Evolutionary conservation across 257 asterid species (phyloP).

Genomic region (Fraxinus cuspidata): DNA sequence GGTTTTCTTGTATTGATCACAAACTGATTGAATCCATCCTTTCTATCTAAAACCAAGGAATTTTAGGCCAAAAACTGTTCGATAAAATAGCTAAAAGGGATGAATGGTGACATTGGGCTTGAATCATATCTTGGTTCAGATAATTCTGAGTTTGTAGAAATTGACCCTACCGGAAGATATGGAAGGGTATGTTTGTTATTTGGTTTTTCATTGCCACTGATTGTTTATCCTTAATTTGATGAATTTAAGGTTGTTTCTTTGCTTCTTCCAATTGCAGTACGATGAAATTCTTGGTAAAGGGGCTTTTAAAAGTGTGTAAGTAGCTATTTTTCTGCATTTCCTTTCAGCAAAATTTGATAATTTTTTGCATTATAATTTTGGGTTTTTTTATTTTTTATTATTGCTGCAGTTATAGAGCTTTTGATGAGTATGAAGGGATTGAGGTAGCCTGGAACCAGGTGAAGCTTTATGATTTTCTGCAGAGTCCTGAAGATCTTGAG

Average conservation of each 20-base stretch:
- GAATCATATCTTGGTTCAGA: constrained; percentile 65
- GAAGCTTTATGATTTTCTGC: constrained; percentile 61
- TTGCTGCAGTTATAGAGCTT: constrained; percentile 71
- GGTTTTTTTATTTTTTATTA: neutral
- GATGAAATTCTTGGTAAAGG: constrained; percentile 97
- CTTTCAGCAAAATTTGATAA: constrained; percentile 25
- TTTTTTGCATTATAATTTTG: neutral
- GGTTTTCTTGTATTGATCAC: constrained; percentile 22
- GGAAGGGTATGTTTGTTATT: constrained; percentile 66
- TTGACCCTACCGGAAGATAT: constrained; percentile 97
- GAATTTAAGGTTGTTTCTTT: neutral
- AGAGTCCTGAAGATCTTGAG: constrained; percentile 87
- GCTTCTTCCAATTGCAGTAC: constrained; percentile 52
- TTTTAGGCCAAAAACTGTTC: constrained; percentile 13
- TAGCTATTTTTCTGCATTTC: constrained; percentile 12
- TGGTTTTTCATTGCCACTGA: neutral
- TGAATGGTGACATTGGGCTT: constrained; percentile 62
- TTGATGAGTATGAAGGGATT: constrained; percentile 96
- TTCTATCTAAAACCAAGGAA: constrained; percentile 24
- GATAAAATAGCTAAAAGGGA: constrained; percentile 27
- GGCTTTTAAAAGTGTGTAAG: constrained; percentile 92
- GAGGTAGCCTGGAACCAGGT: constrained; percentile 99
- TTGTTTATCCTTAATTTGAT: constrained; percentile 14
- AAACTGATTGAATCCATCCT: constrained; percentile 23
- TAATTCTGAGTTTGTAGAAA: constrained; percentile 77